Base-by-base conservation (phyloP, 768 basidiomycete genomes). In the Boletus sp. region DNA sequence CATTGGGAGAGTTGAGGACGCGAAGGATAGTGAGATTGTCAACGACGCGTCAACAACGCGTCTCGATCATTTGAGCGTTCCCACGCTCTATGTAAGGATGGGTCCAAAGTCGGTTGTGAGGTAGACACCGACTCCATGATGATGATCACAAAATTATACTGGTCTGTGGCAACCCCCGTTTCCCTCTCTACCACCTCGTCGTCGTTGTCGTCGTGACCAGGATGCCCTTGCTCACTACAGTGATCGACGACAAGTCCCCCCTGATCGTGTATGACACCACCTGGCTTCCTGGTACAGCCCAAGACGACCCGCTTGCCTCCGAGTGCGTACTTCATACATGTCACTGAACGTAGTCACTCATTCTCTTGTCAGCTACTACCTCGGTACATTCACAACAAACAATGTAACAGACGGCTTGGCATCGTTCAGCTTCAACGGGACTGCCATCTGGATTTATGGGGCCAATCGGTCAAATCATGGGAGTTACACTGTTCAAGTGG, bases 1-100 rank as follows among this genome's bases (percentile, higher is more conserved):
- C 29, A 84, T 83, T 39, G 81, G 74, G 32, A 84, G 83, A 23
- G 87, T 86, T 51, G 77, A 65, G 51, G 85, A 72, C 34, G 76
- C 61, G 25, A 83, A 68, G 39, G 64, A 25, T 76, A 67, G 79
- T 66, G 19, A 38, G 38, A 75, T 73, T 5, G 69, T 64, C n/a
- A 77, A 66, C 57, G 44, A 54, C 64, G 63, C 65, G 64, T 67
- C 51, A 65, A 62, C 60, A 60, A 49, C 65, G 60, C 55, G 59
- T 49, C 59, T 50, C 55, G 64, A 65, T 65, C 62, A 34, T 50
- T 14, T 21, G 5, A 1, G 7, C 0, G 37, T 66, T 64, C 64
- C 57, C 64, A 47, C 44, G 38, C 38, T 5, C 11, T 39, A 21
- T 10, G 38, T 17, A 19, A 38, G n/a, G 9, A 14, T 14, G 14